Base-by-base conservation (phyloP, 2,329 filamentous ascomycete species). In the Nemania abortiva region DNA sequence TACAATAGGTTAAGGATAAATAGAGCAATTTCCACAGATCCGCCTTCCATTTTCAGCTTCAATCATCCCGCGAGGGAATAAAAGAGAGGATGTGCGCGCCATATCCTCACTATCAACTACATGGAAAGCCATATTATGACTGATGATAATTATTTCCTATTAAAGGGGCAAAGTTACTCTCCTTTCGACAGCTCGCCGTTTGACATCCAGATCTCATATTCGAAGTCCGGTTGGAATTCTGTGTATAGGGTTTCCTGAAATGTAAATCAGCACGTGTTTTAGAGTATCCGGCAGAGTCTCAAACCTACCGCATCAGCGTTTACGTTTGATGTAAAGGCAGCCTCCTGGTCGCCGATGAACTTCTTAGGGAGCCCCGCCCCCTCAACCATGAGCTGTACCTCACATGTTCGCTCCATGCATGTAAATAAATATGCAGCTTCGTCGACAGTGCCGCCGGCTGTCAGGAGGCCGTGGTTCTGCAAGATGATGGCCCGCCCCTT, bases 371-470 rank as follows among this genome's bases (percentile, higher is more conserved):
- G 49, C 4, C 64, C 63, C 11, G 88, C 88, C 0, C 87, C 86
- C 76, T 90, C 88, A 10, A 85, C 84, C 70, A 84, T 77, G 37
- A 90, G 77, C 75, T 91, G 88, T 9, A 88, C 82, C 68, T 87
- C 81, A 73, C 88, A 90, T 24, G 84, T 86, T 39, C 86, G 81
- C 75, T 90, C 89, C 79, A 89, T 84, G 20, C 87, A 77, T 0
- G 84, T 85, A 76, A 89, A 90, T 29, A 90, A 76, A 74, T 86
- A 90, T 0, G 87, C 87, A 1, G 88, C 88, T 76, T 90, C 88
- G 71, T 90, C 89, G 6, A 90, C 88, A 0, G 88, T 90, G 3
- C 75, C 74, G 1, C 89, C 88, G 0, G 88, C 87, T 0, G 87
- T 90, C 59, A 90, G 74, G 22, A 90, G 77, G 0, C 89, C 89